Base-by-base conservation (phyloP, 2,329 filamentous ascomycete genomes). In the Grosmannia penicillata region DNA sequence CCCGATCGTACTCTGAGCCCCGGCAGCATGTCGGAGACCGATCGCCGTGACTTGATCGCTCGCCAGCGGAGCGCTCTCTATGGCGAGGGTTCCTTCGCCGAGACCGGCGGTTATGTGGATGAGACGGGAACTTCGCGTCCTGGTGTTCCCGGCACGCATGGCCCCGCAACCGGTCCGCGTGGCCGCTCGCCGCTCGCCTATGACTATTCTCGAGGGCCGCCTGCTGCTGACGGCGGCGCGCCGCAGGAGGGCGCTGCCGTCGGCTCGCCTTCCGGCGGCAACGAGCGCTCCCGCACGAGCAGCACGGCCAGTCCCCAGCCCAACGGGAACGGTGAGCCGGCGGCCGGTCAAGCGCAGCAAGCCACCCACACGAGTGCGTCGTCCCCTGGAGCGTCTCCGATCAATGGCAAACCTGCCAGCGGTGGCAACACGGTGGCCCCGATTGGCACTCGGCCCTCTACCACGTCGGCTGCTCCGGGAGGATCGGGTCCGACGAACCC, bases 41-140 rank as follows among this genome's bases (percentile, higher is more conserved):
- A 94, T 54, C 89, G 89, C 52, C 85, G 89, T 51, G 89, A 96
- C 52, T 71, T 96, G 58, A 93, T 96, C 60, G 83, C 87, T 50
- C 87, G 89, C 55, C 91, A 96, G 64, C 86, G 93, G 61, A 87
- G 81, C 60, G 87, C 89, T 47, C 65, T 98, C 48, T 98, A 96
- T 60, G 85, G 86, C 56, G 84, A 83, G 54, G 68, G 68, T 10
- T 57, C 71, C 37, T 80, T 84, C 56, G 75, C 79, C 54, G 77
- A 79, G 48, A 74, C 72, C 48, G 68, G 66, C 45, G 68, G 66
- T 47, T 79, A 80, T 51, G 67, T 76, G 36, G 80, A 86, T 44
- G 82, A 87, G 53, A 70, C 70, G 23, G 71, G 72, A 45, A 64
- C 65, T 17, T 62, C 73, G 26, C 75, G 79, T 44, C 61, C 75